Percentiles rank a stretch among this genome's conserved stretches.
Conservation (phyloP, 352 stramenopile species). For the Sclerospora graminicola region DNA sequence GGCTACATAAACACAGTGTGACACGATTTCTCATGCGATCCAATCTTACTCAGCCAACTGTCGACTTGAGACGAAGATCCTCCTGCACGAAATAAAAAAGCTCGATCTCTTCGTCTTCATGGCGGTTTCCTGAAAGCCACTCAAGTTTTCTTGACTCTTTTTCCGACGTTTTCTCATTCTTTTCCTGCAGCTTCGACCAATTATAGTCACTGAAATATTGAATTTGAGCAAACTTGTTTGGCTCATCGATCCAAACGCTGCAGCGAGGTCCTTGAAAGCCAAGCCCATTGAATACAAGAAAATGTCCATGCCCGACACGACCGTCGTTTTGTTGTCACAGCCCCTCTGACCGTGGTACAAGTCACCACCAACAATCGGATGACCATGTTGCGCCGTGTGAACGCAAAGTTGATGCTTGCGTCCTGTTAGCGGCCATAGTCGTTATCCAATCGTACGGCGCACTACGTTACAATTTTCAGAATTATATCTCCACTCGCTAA, state of each 20-base stretch:
- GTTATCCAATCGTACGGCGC: conserved; percentile 47
- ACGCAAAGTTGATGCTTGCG: conserved; percentile 62
- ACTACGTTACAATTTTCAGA: conserved; percentile 3
- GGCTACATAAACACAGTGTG: too few species aligned
- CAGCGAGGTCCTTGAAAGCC: conserved; percentile 30
- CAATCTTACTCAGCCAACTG: too few species aligned
- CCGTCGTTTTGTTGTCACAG: conserved; percentile 2
- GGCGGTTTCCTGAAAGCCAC: too few species aligned
- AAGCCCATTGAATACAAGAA: conserved; percentile 42
- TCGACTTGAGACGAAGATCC: too few species aligned
- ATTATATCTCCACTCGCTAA: conserved; percentile 1
- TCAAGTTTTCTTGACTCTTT: too few species aligned
- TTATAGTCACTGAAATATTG: conserved; percentile 52
- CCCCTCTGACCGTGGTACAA: conserved; percentile 28
- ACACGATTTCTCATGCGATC: too few species aligned
- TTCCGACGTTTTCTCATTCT: too few species aligned
- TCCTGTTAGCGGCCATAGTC: conserved; percentile 58
- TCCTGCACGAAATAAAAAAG: too few species aligned
- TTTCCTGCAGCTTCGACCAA: conserved; percentile 20
- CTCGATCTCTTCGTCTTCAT: too few species aligned
- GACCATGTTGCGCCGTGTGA: conserved; percentile 40
- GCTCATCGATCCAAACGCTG: conserved; percentile 39
- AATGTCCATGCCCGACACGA: conserved; percentile 38
- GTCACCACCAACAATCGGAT: conserved; percentile 58
- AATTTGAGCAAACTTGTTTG: conserved; percentile 49